Base-by-base conservation (phyloP, 345 rosid species). In the Salix koriyanagi region DNA sequence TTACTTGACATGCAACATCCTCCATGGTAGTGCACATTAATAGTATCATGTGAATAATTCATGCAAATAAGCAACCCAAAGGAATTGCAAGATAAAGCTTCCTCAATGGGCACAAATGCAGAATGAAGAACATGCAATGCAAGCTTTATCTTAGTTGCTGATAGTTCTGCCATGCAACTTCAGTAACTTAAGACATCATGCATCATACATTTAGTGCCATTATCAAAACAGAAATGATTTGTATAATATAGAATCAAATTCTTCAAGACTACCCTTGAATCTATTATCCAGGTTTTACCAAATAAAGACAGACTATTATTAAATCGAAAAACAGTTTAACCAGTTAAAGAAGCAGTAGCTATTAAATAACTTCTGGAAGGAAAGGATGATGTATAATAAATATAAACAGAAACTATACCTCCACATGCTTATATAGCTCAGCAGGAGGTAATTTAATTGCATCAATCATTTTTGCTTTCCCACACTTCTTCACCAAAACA, bases 401-500 rank as follows among this genome's bases (percentile, higher is more conserved):
- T 79, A n/a, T 34, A 56, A 37, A 77, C 10, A 74, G 8, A 78
- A 78, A 77, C 64, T 76, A 75, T 91, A 96, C 99, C 89, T 93
- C 94, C 72, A 96, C 96, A 85, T 87, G 91, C 82, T 87, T 87
- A 82, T 88, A 92, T 41, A 96, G 87, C 85, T 91, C 91, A 26
- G 91, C 87, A 76, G 98, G 98, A 71, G 98, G 97, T 77, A 93
- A 83, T 85, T 89, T 96, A 80, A 96, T 91, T 56, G 97, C 96
- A 67, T 92, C 97, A 73, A 86, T 70, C 97, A 96, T 90, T 85
- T 96, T 96, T 37, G 92, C 87, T 83, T 96, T 96, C 67, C 99
- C 99, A 79, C 91, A 83, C 82, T 85, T 89, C 84, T 84, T 85
- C 71, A 86, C 96, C 79, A 96, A 86, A 75, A 88, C 88, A n/a